A percentile compares a stretch with the other conserved stretches of the same genome.
These are phyloP conservation scores for Diaporthe aspalathi DNA, from an alignment of 2,329 filamentous ascomycete species.

Conservation along the genomic window DNA sequence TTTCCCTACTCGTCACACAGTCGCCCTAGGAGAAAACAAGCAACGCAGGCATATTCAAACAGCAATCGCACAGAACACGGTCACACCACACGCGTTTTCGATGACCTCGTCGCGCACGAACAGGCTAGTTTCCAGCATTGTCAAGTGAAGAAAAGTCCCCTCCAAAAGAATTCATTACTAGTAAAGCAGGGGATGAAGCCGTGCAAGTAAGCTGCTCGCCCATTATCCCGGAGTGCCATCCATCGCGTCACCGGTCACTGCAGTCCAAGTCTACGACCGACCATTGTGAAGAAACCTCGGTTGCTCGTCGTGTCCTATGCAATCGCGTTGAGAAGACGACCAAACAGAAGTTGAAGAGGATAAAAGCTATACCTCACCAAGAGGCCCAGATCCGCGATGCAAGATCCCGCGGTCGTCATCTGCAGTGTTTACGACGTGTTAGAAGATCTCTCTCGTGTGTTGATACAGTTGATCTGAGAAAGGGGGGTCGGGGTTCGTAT, in stretches of 20 bases:
- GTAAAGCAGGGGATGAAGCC: background rate
- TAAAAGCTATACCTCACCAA: constrained; percentile 30
- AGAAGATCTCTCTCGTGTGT: constrained; percentile 2
- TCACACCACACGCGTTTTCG: background rate
- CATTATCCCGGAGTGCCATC: background rate
- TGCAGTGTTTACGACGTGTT: background rate
- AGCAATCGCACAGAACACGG: constrained; percentile 9
- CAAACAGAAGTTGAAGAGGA: constrained; percentile 5
- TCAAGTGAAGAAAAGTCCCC: background rate
- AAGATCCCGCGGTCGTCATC: background rate
- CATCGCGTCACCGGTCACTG: background rate
- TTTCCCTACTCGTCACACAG: constrained; percentile 9
- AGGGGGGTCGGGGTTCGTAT: constrained; percentile 3
- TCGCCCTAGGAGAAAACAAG: constrained; percentile 5
- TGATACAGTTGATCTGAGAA: background rate
- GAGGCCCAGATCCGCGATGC: constrained; percentile 29
- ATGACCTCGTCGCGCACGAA: background rate
- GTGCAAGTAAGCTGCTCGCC: background rate
- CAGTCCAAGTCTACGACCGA: constrained; percentile 34
- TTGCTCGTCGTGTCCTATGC: constrained; percentile 25
- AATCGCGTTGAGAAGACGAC: constrained; percentile 29
- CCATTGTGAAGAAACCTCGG: constrained; percentile 35
- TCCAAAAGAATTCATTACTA: constrained; percentile 1
- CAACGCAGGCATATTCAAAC: background rate
- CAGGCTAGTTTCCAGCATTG: background rate